Evolutionary conservation across 345 rosid genomes (phyloP).

Genomic region (Zanthoxylum bungeanum): DNA sequence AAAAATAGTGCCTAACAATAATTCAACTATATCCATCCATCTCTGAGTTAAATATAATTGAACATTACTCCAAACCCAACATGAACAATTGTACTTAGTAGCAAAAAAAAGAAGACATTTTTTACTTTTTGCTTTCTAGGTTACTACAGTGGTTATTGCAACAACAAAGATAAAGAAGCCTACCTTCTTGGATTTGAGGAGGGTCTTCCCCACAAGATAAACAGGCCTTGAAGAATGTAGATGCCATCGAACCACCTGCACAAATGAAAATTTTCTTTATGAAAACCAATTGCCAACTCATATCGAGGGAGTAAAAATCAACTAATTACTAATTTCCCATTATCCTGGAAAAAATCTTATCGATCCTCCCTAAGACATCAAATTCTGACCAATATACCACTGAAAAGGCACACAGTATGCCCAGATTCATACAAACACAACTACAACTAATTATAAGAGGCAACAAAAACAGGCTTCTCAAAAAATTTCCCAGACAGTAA

Average conservation of each 20-base stretch:
- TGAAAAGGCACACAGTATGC: background rate
- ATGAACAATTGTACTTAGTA: background rate
- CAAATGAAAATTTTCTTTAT: background rate
- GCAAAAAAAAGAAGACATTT: background rate
- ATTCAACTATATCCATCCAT: background rate
- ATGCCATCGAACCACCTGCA: constrained; percentile 50
- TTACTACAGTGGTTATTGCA: background rate
- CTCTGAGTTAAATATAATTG: background rate
- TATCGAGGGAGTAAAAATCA: constrained; percentile 4
- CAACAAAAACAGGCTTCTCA: background rate
- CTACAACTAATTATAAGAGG: background rate
- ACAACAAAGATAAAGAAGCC: background rate
- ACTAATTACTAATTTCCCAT: constrained; percentile 3
- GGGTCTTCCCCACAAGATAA: constrained; percentile 87
- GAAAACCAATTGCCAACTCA: constrained; percentile 7
- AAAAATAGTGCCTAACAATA: background rate
- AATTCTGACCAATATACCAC: background rate
- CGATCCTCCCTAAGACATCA: background rate
- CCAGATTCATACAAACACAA: background rate
- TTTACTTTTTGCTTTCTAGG: background rate
- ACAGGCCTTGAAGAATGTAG: constrained; percentile 64
- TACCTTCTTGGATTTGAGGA: constrained; percentile 74
- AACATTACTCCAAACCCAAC: background rate
- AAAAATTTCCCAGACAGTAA: background rate
- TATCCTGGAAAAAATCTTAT: background rate